Conservation (phyloP, 176 grass and related monocot species). For the Zoysia pacifica region DNA sequence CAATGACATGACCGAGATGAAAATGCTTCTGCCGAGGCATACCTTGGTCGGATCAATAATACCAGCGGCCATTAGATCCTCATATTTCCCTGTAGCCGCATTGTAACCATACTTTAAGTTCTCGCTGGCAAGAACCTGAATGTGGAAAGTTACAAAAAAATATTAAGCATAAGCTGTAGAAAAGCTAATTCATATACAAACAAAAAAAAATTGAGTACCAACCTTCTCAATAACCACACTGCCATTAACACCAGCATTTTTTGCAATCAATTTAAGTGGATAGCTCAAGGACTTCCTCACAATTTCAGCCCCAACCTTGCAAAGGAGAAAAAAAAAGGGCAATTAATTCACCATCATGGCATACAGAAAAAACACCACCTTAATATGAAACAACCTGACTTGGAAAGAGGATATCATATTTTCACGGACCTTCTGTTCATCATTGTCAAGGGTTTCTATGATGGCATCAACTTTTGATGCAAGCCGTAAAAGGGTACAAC, state of each 20-base stretch:
- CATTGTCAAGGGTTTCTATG: constrained; percentile 83
- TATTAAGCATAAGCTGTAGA: background rate
- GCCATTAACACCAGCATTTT: constrained; percentile 94
- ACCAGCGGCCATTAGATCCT: constrained; percentile 93
- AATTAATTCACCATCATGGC: background rate
- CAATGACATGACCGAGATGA: background rate
- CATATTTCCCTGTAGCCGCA: constrained; percentile 89
- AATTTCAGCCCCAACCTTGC: constrained; percentile 87
- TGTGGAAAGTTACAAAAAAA: background rate
- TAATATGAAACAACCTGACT: background rate
- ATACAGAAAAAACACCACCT: background rate
- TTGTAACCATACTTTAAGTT: constrained; percentile 85
- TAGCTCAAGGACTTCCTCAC: constrained; percentile 90
- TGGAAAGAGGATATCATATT: background rate
- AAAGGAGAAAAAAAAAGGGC: background rate
- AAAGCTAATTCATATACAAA: background rate
- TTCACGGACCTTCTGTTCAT: constrained; percentile 79
- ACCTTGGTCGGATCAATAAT: constrained; percentile 99
- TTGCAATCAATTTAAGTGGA: constrained; percentile 89
- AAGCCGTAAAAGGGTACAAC: constrained; percentile 87
- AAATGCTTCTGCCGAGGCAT: background rate
- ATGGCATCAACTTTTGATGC: constrained; percentile 84
- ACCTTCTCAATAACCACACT: constrained; percentile 94
- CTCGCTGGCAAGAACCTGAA: constrained; percentile 72
- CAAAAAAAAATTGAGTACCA: background rate